Conservation (phyloP, 371 early-diverging fungal genomes). For the Syncephalastrum sp. region DNA sequence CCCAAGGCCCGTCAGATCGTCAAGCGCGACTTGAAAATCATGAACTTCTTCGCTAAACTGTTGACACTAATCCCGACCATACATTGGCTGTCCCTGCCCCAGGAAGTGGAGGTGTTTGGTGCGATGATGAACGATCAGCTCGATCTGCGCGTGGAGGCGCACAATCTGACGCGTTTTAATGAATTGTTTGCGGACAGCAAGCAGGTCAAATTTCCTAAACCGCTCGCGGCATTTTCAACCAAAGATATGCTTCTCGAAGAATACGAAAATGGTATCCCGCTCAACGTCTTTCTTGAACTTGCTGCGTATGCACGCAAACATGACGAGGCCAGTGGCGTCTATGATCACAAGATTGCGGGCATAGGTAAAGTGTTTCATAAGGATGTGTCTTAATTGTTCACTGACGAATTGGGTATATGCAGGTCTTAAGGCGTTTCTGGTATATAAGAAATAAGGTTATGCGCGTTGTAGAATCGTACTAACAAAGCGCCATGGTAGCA, state of each 20-base stretch:
- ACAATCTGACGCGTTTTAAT: slow-evolving; percentile 70
- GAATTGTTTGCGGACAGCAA: slow-evolving; percentile 61
- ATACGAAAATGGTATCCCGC: slow-evolving; percentile 75
- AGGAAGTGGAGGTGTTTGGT: slow-evolving; percentile 87
- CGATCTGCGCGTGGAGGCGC: slow-evolving; percentile 84
- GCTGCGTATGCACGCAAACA: slow-evolving; percentile 25
- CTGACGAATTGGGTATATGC: background rate
- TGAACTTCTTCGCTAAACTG: slow-evolving; percentile 67
- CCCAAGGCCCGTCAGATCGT: slow-evolving; percentile 75
- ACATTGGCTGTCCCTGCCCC: slow-evolving; percentile 81
- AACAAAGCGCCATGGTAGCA: slow-evolving; percentile 37
- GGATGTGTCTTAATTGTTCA: background rate
- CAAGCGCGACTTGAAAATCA: slow-evolving; percentile 77
- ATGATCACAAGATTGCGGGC: slow-evolving; percentile 72
- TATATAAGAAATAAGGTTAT: slow-evolving; percentile 13
- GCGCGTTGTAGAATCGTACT: too few species aligned
- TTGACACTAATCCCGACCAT: slow-evolving; percentile 72
- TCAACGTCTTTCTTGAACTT: slow-evolving; percentile 68
- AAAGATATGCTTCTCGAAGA: slow-evolving; percentile 82
- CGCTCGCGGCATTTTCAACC: slow-evolving; percentile 60
- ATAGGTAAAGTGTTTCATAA: slow-evolving; percentile 50
- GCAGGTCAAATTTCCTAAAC: slow-evolving; percentile 70
- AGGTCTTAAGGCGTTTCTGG: slow-evolving; percentile 55
- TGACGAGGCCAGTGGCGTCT: slow-evolving; percentile 41
- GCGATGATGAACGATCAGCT: slow-evolving; percentile 92